These are phyloP conservation scores for Solanum hybrid DNA, from an alignment of 305 asterid species.

Conservation along the genomic window DNA sequence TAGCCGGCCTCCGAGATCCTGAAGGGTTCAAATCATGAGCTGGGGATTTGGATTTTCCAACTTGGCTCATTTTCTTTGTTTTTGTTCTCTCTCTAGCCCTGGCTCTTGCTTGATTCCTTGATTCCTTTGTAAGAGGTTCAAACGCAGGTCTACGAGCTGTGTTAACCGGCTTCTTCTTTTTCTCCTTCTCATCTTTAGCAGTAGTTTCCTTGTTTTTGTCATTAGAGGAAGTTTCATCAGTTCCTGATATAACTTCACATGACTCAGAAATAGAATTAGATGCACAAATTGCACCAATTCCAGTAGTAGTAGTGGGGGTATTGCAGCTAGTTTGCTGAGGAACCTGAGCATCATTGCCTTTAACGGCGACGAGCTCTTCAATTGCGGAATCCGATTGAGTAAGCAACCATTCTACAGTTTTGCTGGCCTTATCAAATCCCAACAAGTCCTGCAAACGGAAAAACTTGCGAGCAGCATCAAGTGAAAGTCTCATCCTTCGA, in stretches of 20 bases:
- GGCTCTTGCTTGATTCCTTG: slow-evolving; percentile 5
- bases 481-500: slow-evolving; percentile 38
- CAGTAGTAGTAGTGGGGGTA: background rate
- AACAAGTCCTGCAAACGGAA: slow-evolving; percentile 30
- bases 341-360: background rate
- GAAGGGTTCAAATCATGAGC: background rate
- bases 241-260: slow-evolving; percentile 6
- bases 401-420: slow-evolving; percentile 38
- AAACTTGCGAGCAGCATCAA: slow-evolving; percentile 25
- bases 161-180: background rate
- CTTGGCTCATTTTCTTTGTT: background rate
- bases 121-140: background rate
- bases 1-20: background rate
- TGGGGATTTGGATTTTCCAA: background rate
- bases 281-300: background rate
- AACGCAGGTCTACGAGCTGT: background rate
- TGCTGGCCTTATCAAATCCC: slow-evolving; percentile 43
- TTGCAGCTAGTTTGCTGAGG: background rate
- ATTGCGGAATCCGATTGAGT: slow-evolving; percentile 19
- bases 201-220: background rate
- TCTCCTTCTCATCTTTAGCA: background rate
- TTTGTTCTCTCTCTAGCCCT: slow-evolving; percentile 11
- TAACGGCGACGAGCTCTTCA: slow-evolving; percentile 4
- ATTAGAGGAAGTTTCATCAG: background rate
- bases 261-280: slow-evolving; percentile 2